phyloP scores from a whole-genome alignment of 176 grass and related monocot genomes.

The Secale cereale region DNA sequence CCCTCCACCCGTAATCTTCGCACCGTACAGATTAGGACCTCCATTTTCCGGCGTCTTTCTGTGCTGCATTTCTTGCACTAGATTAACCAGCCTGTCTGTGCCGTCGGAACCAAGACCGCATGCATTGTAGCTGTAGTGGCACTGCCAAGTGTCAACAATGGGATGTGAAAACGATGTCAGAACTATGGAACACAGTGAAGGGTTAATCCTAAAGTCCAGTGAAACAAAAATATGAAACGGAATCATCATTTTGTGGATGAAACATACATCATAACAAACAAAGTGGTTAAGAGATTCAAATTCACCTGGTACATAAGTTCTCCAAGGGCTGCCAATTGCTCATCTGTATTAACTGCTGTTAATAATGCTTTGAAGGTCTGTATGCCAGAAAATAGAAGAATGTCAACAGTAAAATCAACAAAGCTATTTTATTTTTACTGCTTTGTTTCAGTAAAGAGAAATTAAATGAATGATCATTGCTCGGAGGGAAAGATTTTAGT shows the following conservation, averaged over 20 bases:
- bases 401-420: not conserved
- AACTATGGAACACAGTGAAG: not conserved
- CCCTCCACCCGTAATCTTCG: constrained; percentile 77
- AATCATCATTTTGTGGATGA: not conserved
- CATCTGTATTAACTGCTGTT: constrained; percentile 64
- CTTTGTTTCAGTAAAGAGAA: not conserved
- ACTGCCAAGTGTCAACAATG: constrained; percentile 37
- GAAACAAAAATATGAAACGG: not conserved
- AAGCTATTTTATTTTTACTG: not conserved
- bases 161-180: not conserved
- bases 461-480: constrained; percentile 1
- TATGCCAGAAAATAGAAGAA: not conserved
- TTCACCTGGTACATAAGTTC: constrained; percentile 99
- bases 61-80: constrained; percentile 82
- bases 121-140: constrained; percentile 90
- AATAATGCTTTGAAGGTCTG: constrained; percentile 75
- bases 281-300: not conserved
- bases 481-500: not conserved
- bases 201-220: not conserved
- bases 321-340: constrained; percentile 81
- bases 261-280: not conserved
- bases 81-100: constrained; percentile 61
- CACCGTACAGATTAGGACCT: constrained; percentile 47
- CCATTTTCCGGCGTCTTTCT: constrained; percentile 4
- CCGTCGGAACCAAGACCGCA: constrained; percentile 87